phyloP scores from a whole-genome alignment of 1,139 yeast genomes.

The Zygosaccharomyces sapae region DNA sequence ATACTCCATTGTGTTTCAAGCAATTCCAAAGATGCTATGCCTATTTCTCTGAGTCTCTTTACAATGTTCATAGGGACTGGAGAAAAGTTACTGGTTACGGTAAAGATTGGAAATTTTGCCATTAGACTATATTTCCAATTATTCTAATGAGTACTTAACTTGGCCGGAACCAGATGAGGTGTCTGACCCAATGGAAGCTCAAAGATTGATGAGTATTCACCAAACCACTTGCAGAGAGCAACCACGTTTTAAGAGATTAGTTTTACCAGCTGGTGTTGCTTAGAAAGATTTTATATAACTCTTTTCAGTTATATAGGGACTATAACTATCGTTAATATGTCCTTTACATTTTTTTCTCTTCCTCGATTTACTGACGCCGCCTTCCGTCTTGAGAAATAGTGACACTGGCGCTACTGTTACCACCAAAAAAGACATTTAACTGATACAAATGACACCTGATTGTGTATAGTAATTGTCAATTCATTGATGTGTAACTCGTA shows the following conservation, averaged over 20 bases:
- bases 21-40: constrained; percentile 54
- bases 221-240: constrained; percentile 46
- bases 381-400: no score
- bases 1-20: constrained; percentile 42
- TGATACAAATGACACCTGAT: no score
- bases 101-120: constrained; percentile 52
- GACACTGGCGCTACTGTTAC: no score
- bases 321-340: no score
- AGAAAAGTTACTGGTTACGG: constrained; percentile 53
- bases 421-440: no score
- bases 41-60: constrained; percentile 46
- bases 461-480: no score
- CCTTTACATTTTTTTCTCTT: not conserved
- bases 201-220: constrained; percentile 45
- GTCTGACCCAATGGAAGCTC: constrained; percentile 46
- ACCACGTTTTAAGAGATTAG: constrained; percentile 51
- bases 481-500: not conserved
- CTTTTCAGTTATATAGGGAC: no score
- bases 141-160: constrained; percentile 47
- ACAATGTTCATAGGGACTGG: constrained; percentile 57
- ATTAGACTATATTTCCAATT: constrained; percentile 46
- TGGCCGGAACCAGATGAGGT: constrained; percentile 51
- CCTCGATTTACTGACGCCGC: not conserved
- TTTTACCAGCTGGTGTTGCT: constrained; percentile 16
- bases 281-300: not conserved